Evolutionary conservation across 805 yeast genomes (phyloP).

Genomic region (Suhomyces prunicola): DNA sequence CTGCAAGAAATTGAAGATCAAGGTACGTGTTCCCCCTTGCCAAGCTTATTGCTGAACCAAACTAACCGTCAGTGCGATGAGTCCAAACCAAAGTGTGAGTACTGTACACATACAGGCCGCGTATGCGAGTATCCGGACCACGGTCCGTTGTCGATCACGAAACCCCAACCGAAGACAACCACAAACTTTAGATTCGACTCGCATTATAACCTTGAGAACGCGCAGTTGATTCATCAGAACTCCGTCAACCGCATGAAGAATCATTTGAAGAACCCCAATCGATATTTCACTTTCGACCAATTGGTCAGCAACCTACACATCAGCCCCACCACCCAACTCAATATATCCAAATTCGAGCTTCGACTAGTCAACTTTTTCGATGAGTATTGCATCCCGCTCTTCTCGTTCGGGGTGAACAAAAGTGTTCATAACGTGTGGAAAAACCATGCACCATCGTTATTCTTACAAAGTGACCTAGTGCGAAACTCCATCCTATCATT

Average conservation of each 20-base stretch:
- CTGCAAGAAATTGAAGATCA: conserved; percentile 29
- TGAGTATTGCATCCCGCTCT: conserved; percentile 22
- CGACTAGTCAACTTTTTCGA: conserved; percentile 28
- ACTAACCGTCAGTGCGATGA: conserved; percentile 26
- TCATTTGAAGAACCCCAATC: not conserved
- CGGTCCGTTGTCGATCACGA: not conserved
- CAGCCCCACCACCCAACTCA: conserved; percentile 18
- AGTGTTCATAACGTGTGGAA: conserved; percentile 24
- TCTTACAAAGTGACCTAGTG: conserved; percentile 22
- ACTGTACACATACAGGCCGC: conserved; percentile 27
- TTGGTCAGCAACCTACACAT: conserved; percentile 3
- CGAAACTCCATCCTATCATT: conserved; percentile 24
- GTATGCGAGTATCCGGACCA: conserved; percentile 20
- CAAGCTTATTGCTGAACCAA: conserved; percentile 6
- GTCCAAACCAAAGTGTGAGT: conserved; percentile 30
- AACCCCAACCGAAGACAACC: not conserved
- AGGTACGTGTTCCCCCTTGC: conserved; percentile 22
- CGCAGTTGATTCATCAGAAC: not conserved
- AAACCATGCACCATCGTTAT: conserved; percentile 22
- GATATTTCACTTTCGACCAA: conserved; percentile 3
- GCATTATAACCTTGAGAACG: not conserved
- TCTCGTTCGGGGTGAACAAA: conserved; percentile 22
- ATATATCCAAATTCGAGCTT: conserved; percentile 20
- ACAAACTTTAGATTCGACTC: not conserved
- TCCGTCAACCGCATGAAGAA: not conserved